Evolutionary conservation across 208 protist species (phyloP).

Genomic region (Acanthamoeba culbertsoni): DNA sequence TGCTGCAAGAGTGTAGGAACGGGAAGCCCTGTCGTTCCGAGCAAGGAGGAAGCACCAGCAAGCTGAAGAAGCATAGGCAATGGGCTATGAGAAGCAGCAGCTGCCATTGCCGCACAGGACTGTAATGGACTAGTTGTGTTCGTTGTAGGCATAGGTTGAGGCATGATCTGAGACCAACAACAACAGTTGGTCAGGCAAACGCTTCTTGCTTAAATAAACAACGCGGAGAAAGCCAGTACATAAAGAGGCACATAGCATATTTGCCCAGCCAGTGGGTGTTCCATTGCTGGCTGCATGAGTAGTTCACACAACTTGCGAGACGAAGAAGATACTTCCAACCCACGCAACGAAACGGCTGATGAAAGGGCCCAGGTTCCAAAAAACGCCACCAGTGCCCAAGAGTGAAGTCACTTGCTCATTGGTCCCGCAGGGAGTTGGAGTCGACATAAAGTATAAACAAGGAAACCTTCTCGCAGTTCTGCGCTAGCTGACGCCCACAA

Average conservation of each 20-base stretch:
- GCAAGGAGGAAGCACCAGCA: not conserved
- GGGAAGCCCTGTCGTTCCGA: too few species aligned
- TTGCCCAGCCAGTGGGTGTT: not conserved
- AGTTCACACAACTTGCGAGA: not conserved
- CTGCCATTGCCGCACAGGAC: not conserved
- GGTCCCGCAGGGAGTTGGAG: not conserved
- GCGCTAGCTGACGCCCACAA: not conserved
- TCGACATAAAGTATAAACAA: not conserved
- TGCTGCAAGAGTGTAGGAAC: too few species aligned
- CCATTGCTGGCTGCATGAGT: not conserved
- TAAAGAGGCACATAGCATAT: conserved; percentile 19
- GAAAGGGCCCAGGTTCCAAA: too few species aligned
- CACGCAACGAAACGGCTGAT: too few species aligned
- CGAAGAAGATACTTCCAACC: too few species aligned
- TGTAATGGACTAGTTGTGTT: too few species aligned
- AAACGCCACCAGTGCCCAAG: too few species aligned
- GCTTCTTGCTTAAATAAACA: too few species aligned
- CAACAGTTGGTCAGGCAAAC: too few species aligned
- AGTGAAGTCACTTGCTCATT: not conserved
- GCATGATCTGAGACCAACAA: not conserved
- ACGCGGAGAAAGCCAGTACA: not conserved
- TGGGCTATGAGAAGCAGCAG: not conserved
- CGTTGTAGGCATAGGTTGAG: too few species aligned
- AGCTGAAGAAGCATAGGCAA: not conserved
- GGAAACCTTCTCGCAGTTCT: not conserved